These are phyloP conservation scores for Penicillium hordei DNA, from an alignment of 2,329 filamentous ascomycete species.

Conservation along the genomic window DNA sequence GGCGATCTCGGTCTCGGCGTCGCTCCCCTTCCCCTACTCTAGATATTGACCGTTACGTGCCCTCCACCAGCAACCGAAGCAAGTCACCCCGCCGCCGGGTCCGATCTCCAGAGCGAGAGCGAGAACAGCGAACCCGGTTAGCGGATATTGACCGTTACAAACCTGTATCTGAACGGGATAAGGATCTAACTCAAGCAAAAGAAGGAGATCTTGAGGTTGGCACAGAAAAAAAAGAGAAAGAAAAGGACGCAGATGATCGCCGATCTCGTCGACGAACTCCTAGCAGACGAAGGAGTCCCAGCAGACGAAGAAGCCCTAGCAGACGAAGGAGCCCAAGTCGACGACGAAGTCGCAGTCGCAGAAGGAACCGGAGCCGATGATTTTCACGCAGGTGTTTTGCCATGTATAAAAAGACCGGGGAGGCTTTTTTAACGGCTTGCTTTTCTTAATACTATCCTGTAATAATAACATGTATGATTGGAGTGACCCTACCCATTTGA, in stretches of 20 bases:
- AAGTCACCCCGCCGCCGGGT: conserved; percentile 42
- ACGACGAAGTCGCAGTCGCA: conserved; percentile 6
- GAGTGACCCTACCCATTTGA: conserved; percentile 1
- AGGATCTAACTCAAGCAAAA: conserved; percentile 27
- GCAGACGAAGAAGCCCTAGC: conserved; percentile 19
- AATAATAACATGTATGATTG: conserved; percentile 17
- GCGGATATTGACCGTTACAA: conserved; percentile 49
- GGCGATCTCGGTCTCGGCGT: conserved; percentile 36
- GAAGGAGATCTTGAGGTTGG: conserved; percentile 7
- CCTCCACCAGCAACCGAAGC: conserved; percentile 42
- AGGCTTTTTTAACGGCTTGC: neutral
- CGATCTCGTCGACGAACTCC: conserved; percentile 17
- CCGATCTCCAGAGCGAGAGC: conserved; percentile 38
- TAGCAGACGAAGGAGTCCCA: conserved; percentile 21
- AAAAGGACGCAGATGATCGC: conserved; percentile 26
- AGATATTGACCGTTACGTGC: conserved; percentile 48
- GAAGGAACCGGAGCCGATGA: conserved; percentile 29
- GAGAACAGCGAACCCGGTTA: conserved; percentile 34
- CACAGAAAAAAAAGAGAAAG: conserved; percentile 14
- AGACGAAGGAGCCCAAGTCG: conserved; percentile 18
- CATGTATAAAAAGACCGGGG: neutral
- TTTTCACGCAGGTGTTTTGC: neutral
- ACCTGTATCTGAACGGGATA: conserved; percentile 37
- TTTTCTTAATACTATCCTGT: neutral
- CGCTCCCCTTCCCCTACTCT: conserved; percentile 35